These are phyloP conservation scores for Boletus rubroflammeus DNA, from an alignment of 768 basidiomycete species.

Conservation along the genomic window DNA sequence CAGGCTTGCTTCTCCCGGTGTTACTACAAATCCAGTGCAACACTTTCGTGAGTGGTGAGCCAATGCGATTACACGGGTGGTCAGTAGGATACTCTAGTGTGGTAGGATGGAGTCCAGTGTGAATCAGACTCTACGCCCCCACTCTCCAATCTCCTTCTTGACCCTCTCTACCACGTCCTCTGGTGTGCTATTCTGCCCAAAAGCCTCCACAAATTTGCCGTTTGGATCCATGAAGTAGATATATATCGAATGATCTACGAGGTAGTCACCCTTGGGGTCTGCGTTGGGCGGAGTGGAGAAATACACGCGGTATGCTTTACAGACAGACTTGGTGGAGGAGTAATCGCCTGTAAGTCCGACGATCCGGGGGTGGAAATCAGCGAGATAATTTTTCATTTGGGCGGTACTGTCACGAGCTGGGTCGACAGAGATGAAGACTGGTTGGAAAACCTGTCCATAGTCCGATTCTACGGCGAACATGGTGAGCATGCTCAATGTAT, in stretches of 20 bases:
- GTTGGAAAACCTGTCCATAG: constrained; percentile 71
- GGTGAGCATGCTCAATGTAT: constrained; percentile 9
- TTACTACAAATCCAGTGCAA: neutral
- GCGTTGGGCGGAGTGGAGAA: constrained; percentile 94
- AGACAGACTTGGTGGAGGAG: constrained; percentile 76
- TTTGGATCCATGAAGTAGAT: constrained; percentile 97
- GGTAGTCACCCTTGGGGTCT: constrained; percentile 86
- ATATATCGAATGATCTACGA: constrained; percentile 96
- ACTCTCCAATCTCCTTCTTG: constrained; percentile 45
- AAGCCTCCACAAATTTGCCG: constrained; percentile 94
- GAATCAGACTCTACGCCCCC: constrained; percentile 34
- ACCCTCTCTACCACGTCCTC: constrained; percentile 67
- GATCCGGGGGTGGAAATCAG: constrained; percentile 90
- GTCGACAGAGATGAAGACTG: constrained; percentile 95
- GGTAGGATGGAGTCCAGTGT: neutral
- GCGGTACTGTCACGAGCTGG: constrained; percentile 79
- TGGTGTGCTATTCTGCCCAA: constrained; percentile 76
- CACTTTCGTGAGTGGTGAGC: constrained; percentile 14
- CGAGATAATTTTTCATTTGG: constrained; percentile 59
- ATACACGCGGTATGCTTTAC: constrained; percentile 96
- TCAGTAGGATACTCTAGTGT: constrained; percentile 1
- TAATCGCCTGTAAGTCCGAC: constrained; percentile 89
- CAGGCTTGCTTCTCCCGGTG: too few species aligned
- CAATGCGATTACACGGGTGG: constrained; percentile 13
- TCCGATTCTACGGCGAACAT: constrained; percentile 50